Percentiles rank a stretch among this genome's conserved stretches.
phyloP scores from a whole-genome alignment of 768 basidiomycete genomes.

The Rhodotorula babjevae region DNA sequence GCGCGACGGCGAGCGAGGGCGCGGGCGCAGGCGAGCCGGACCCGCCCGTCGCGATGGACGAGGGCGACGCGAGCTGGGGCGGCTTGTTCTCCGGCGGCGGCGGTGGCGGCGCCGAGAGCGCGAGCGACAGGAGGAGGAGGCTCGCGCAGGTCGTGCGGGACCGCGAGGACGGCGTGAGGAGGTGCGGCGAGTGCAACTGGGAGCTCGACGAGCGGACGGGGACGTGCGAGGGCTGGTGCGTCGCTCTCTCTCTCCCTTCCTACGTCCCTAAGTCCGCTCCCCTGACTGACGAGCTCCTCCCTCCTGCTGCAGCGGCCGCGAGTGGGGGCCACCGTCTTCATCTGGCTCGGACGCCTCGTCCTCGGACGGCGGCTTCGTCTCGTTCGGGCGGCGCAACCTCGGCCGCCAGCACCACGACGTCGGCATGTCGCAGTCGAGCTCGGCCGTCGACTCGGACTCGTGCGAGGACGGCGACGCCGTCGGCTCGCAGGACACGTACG shows the following conservation, averaged over 20 bases:
- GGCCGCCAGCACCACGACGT: slow-evolving; percentile 8
- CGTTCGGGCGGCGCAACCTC: neutral
- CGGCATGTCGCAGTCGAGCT: neutral
- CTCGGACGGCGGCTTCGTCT: neutral
- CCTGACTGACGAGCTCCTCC: no score
- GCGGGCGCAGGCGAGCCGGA: neutral
- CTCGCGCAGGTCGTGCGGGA: slow-evolving; percentile 26
- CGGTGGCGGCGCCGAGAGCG: slow-evolving; percentile 3
- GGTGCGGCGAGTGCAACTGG: slow-evolving; percentile 36
- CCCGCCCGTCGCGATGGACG: slow-evolving; percentile 9
- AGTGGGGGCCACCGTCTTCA: slow-evolving; percentile 1
- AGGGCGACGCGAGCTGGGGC: slow-evolving; percentile 10
- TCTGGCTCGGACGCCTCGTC: neutral
- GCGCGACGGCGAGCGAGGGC: neutral
- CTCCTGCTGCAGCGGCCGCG: slow-evolving; percentile 3
- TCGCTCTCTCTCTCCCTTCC: neutral
- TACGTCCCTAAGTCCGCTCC: no score
- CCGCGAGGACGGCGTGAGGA: slow-evolving; percentile 29
- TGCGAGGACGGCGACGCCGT: neutral
- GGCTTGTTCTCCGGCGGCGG: slow-evolving; percentile 16
- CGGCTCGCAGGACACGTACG: neutral
- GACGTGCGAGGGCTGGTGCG: slow-evolving; percentile 33
- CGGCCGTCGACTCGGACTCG: neutral
- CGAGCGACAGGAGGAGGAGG: slow-evolving; percentile 12
- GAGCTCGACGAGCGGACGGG: slow-evolving; percentile 30